Conservation (phyloP, 768 basidiomycete genomes). For the Boletellus ananas region DNA sequence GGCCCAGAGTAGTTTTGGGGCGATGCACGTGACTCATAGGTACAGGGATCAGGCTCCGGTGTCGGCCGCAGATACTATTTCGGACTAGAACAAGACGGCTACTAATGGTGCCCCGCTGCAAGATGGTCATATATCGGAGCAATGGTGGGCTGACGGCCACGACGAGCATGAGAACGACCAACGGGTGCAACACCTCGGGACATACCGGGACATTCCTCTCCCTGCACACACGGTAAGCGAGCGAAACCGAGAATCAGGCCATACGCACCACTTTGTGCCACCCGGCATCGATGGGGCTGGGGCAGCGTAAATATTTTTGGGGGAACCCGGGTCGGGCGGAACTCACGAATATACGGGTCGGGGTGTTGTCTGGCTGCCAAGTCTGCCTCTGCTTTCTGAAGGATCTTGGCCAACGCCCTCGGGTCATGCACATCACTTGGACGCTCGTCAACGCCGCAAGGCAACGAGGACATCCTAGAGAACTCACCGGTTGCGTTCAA, state of each 20-base stretch:
- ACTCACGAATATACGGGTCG: constrained; percentile 91
- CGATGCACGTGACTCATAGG: constrained; percentile 16
- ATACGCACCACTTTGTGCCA: constrained; percentile 91
- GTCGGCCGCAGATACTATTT: no score
- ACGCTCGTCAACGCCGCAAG: not conserved
- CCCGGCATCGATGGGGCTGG: constrained; percentile 79
- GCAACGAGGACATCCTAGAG: constrained; percentile 12
- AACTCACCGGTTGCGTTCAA: constrained; percentile 83
- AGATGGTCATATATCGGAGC: constrained; percentile 65
- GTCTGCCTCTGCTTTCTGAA: constrained; percentile 76
- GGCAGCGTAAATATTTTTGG: constrained; percentile 1
- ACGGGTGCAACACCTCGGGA: constrained; percentile 9
- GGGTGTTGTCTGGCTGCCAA: constrained; percentile 72
- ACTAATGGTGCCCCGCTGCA: constrained; percentile 32
- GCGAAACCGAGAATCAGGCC: not conserved
- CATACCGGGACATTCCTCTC: constrained; percentile 80
- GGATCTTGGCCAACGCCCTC: constrained; percentile 68
- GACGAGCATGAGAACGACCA: constrained; percentile 1
- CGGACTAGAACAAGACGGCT: not conserved
- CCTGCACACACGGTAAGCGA: constrained; percentile 38
- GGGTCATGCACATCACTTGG: constrained; percentile 80
- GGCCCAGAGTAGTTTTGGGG: constrained; percentile 14
- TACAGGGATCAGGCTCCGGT: no score
- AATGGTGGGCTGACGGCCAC: constrained; percentile 49
- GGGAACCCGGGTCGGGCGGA: not conserved